Evolutionary conservation across 176 grass and related monocot species (phyloP).

Genomic region (Rhynchospora tenuis): DNA sequence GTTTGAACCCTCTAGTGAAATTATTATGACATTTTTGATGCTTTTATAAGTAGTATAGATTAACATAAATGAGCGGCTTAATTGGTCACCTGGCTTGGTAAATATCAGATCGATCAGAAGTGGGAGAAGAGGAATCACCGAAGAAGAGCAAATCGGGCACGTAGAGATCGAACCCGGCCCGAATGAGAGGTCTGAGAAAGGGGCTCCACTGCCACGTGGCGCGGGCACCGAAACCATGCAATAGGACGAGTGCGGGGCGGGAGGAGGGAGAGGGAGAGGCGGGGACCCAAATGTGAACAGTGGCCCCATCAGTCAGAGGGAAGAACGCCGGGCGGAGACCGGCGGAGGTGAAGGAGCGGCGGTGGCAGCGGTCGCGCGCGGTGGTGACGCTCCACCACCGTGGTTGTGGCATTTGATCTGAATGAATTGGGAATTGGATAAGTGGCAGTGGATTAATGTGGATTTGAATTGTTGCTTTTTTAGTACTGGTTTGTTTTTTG

Average conservation of each 20-base stretch:
- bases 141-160: conserved; percentile 94
- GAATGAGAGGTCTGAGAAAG: conserved; percentile 61
- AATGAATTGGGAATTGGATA: too few relatives aligned
- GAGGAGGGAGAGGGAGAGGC: conserved; percentile 19
- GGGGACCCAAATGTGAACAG: conserved; percentile 65
- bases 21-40: too few relatives aligned
- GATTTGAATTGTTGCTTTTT: too few relatives aligned
- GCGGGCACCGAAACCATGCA: conserved; percentile 82
- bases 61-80: not conserved
- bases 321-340: conserved; percentile 49
- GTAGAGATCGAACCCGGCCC: conserved; percentile 73
- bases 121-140: conserved; percentile 50
- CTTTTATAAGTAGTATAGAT: too few relatives aligned
- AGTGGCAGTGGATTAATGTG: not conserved
- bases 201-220: conserved; percentile 83
- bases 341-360: conserved; percentile 57
- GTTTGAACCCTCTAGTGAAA: too few relatives aligned
- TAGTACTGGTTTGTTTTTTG: too few relatives aligned
- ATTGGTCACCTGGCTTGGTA: conserved; percentile 58
- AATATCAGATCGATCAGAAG: conserved; percentile 45
- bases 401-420: conserved; percentile 1
- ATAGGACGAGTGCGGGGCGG: conserved; percentile 40
- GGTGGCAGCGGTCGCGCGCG: conserved; percentile 61
- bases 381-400: conserved; percentile 52
- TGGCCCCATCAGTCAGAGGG: conserved; percentile 47